phyloP scores from a whole-genome alignment of 139 green algal species.

The Diplosphaera chodatii region DNA sequence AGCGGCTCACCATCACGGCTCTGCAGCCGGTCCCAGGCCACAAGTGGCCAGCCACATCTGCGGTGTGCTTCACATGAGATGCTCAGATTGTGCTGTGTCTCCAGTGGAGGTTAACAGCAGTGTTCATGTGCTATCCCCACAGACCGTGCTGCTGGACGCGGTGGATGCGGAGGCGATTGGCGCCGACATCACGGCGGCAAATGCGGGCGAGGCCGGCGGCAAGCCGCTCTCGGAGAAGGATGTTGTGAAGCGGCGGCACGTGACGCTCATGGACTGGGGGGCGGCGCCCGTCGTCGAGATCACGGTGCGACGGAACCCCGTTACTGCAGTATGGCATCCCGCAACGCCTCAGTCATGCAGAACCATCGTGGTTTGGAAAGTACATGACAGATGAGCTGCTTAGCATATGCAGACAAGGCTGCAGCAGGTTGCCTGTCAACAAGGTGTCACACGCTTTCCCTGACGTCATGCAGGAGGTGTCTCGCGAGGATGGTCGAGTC shows the following conservation, averaged over 20 bases:
- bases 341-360: no score
- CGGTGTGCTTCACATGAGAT: no score
- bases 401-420: no score
- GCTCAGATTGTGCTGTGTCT: no score
- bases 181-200: background rate
- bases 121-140: background rate
- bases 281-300: conserved; percentile 47
- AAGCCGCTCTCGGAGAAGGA: background rate
- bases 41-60: no score
- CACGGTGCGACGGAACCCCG: conserved; percentile 2
- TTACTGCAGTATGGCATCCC: no score
- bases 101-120: background rate
- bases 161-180: background rate
- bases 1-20: no score
- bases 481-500: conserved; percentile 18
- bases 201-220: background rate
- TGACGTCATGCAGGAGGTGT: background rate
- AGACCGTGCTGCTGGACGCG: conserved; percentile 75
- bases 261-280: conserved; percentile 99
- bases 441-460: no score
- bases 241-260: conserved; percentile 31
- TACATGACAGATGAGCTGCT: no score
- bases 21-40: no score
- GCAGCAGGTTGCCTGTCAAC: no score
- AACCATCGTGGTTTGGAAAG: no score